Evolutionary conservation across 768 basidiomycete genomes (phyloP), one percentile per base, ranked within the genome.

Genomic region (Rhodotorula kratochvilovae): DNA sequence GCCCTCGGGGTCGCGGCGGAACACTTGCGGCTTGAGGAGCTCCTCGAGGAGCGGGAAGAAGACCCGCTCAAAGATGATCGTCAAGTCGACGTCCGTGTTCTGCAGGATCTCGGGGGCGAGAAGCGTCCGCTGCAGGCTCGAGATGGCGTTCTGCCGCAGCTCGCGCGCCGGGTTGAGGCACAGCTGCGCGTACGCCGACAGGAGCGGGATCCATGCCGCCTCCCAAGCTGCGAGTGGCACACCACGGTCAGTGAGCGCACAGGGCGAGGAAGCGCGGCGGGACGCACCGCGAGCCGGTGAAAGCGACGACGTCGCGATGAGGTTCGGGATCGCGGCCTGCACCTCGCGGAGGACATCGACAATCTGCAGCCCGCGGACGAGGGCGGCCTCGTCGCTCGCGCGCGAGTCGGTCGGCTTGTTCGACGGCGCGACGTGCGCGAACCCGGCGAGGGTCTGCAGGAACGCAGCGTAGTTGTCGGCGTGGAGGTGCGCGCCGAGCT

Each of bases 1-100:
- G 39, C 91, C 92, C 25, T 73, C 78, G 0, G 90, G 89, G 79
- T 96, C 94, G 33, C 88, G 84, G 61, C 85, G 82, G 79, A 87
- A 87, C 27, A 90, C 86, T 70, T 92, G 88, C 1, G 90, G 88
- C 76, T 90, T 91, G 73, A 97, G 82, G 27, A 99, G 84, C 74
- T 95, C 94, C 72, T 97, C 93, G 42, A 97, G 81, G 51, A 97
- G 85, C 8, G 93, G 94, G 81, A 96, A 96, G 50, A 97, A 82
- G 66, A 95, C 88, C 46, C 87, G 85, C 79, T 91, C 90, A 83
- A 98, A 96, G 31, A 94, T 85, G 69, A 91, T 88, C 71, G 89
- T 87, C 45, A 92, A 85, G 77, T 90, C 79, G 66, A 88, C 85
- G 35, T 85, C 82, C 42, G 85, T 84, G 66, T 87, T 85, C 19